Conservation (phyloP, 169 alveolate species). For the Eimeria nieschulzi region DNA sequence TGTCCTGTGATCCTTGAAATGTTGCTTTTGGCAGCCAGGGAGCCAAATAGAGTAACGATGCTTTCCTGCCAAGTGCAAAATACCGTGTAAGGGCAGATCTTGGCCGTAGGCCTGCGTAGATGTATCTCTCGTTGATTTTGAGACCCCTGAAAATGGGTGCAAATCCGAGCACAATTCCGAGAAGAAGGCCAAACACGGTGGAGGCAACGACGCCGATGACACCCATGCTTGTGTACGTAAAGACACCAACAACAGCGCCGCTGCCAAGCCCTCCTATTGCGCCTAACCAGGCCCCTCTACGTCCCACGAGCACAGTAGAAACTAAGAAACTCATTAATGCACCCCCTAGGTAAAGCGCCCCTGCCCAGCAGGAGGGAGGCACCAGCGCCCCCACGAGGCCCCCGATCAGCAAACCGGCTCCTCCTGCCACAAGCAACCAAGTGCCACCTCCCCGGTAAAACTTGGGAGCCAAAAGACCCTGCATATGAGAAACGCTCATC, state of each 20-base stretch:
- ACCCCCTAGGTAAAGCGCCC: slow-evolving; percentile 72
- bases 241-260: slow-evolving; percentile 67
- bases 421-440: slow-evolving; percentile 78
- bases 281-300: slow-evolving; percentile 72
- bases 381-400: slow-evolving; percentile 71
- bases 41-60: too few species aligned
- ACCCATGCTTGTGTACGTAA: slow-evolving; percentile 49
- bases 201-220: slow-evolving; percentile 75
- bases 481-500: background rate
- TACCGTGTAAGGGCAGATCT: too few species aligned
- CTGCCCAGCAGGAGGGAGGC: slow-evolving; percentile 75
- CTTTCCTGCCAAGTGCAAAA: too few species aligned
- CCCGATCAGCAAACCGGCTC: slow-evolving; percentile 47
- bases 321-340: slow-evolving; percentile 41
- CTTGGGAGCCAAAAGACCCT: slow-evolving; percentile 77
- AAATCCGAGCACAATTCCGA: slow-evolving; percentile 82
- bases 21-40: too few species aligned
- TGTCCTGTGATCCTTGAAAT: too few species aligned
- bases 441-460: slow-evolving; percentile 82
- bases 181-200: slow-evolving; percentile 76
- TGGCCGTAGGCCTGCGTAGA: slow-evolving; percentile 78
- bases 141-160: slow-evolving; percentile 80
- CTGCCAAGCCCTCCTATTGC: slow-evolving; percentile 71
- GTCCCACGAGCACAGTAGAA: slow-evolving; percentile 58
- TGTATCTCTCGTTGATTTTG: slow-evolving; percentile 80